Evolutionary conservation across 441 rosid genomes (phyloP), one percentile per base, ranked within the genome.

Genomic region (Geranium incanum): DNA sequence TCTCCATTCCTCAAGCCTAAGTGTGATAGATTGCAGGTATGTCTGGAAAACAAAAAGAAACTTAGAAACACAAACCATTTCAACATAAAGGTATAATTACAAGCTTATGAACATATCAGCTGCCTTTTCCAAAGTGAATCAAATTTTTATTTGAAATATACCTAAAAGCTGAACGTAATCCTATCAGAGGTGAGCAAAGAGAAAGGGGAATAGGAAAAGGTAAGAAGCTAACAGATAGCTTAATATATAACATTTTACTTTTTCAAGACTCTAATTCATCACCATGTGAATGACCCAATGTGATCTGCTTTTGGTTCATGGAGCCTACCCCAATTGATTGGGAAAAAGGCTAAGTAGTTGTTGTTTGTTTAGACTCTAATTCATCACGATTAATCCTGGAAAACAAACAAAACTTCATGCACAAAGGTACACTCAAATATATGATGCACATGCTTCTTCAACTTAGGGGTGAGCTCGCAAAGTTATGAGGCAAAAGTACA

Each of bases 1-100:
- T 75, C 98, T 91, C 97, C 97, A 91, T 77, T 94, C 97, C 85
- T 94, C 96, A 4, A 88, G 92, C 80, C 98, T 86, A 71, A 91
- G 88, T 1, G 95, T 90, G 69, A 91, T 82, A 62, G 97, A 91
- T 82, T 94, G 97, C 79, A 94, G 83, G 79, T 88, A 94, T 57
- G 97, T 91, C 96, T 94, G 78, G 77, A 76, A 28, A 72, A 70
- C 15, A 68, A 69, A 68, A 70, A 65, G 74, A 69, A 64, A 64
- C 52, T 73, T 36, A 71, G 21, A 75, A 74, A 68, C 23, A 16
- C 8, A 16, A 60, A 60, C 23, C 68, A 33, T 66, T 65, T 28
- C 33, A 6, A 3, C 33, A 59, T 6, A 57, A 57, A 6, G 19
- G 6, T 16, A 57, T 19, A 16, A n/a, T 16, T 18, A 59, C 12